Percentiles rank a stretch among this genome's conserved stretches.
Conservation (phyloP, 2,329 filamentous ascomycete species). For the Dryadomyces quercivorus region DNA sequence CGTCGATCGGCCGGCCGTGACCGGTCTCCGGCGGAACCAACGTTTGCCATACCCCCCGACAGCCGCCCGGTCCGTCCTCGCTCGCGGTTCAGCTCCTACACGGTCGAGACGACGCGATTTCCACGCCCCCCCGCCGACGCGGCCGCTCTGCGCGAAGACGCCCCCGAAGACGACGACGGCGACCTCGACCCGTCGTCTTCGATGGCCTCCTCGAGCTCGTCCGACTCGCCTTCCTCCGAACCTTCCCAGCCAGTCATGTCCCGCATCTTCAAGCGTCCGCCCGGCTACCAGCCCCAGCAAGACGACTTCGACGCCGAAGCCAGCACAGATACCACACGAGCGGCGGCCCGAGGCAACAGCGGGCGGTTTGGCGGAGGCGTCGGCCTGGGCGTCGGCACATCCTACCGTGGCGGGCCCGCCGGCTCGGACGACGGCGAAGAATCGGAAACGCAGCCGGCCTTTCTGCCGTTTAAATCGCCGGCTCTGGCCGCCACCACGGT, state of each 20-base stretch:
- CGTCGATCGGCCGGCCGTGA: no score
- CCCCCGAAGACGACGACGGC: constrained; percentile 11
- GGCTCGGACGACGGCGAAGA: constrained; percentile 35
- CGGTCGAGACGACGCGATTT: background rate
- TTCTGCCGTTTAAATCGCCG: constrained; percentile 31
- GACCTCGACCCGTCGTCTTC: constrained; percentile 30
- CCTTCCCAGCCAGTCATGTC: constrained; percentile 43
- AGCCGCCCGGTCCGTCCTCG: no score
- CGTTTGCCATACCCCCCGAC: no score
- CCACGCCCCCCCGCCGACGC: no score
- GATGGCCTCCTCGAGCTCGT: constrained; percentile 25
- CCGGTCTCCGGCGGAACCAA: no score
- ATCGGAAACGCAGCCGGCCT: constrained; percentile 43
- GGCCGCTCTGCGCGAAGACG: background rate
- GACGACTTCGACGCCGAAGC: background rate
- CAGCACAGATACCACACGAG: background rate
- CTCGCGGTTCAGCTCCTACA: background rate
- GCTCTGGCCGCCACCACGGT: constrained; percentile 7
- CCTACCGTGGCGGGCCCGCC: constrained; percentile 1
- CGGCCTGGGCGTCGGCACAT: constrained; percentile 1
- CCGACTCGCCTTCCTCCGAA: constrained; percentile 11
- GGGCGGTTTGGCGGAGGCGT: background rate
- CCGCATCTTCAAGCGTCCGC: constrained; percentile 47
- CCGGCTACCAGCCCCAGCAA: constrained; percentile 28
- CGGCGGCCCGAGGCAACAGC: constrained; percentile 16